phyloP scores from a whole-genome alignment of 78 protist genomes.

The Chrysochromulina tobinii region DNA sequence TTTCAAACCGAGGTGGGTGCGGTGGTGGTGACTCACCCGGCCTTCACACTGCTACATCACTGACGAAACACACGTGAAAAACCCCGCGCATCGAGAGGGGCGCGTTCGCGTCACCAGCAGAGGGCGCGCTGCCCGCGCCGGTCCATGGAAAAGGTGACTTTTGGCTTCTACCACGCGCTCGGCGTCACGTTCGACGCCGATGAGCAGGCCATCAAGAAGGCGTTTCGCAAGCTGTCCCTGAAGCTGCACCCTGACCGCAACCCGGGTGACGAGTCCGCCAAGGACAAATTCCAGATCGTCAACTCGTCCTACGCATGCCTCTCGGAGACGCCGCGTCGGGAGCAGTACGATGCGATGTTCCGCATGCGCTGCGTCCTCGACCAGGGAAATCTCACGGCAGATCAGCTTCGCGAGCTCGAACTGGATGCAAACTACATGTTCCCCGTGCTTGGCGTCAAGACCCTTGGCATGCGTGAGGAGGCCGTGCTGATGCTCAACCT shows the following conservation, averaged over 20 bases:
- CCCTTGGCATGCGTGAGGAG: not conserved
- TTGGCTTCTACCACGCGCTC: not conserved
- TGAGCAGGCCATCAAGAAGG: not conserved
- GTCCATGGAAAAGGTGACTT: too few relatives aligned
- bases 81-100: too few relatives aligned
- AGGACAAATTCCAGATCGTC: not conserved
- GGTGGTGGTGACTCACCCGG: too few relatives aligned
- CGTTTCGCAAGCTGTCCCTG: not conserved
- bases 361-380: not conserved
- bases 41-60: too few relatives aligned
- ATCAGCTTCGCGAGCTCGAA: not conserved
- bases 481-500: not conserved
- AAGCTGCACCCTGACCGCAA: not conserved
- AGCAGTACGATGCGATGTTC: not conserved
- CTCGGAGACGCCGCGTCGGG: not conserved
- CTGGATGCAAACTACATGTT: not conserved
- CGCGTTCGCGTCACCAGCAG: too few relatives aligned
- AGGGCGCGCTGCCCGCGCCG: too few relatives aligned
- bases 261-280: not conserved
- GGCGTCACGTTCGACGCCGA: not conserved
- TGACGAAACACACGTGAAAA: too few relatives aligned
- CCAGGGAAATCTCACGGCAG: not conserved
- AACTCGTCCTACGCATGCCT: not conserved
- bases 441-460: not conserved
- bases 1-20: too few relatives aligned